These are phyloP conservation scores for Hypomyces perniciosus DNA, from an alignment of 2,329 filamentous ascomycete species.

Conservation along the genomic window DNA sequence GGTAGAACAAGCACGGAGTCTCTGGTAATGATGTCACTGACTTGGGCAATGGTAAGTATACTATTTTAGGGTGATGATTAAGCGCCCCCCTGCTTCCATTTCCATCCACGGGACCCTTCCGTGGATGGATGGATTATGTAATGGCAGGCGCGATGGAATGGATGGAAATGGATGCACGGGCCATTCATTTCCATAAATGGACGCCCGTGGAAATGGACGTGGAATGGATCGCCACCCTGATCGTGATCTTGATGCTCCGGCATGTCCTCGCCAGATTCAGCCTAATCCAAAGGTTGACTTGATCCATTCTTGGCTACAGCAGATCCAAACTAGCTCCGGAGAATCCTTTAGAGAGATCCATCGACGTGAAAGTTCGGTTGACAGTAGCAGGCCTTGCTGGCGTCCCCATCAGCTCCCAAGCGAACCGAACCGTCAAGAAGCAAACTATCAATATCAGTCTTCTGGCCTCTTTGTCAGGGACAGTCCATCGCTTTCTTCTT, in stretches of 20 bases:
- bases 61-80: too few species aligned
- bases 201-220: too few species aligned
- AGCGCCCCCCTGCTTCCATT: too few species aligned
- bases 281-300: neutral
- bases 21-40: too few species aligned
- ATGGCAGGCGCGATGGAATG: too few species aligned
- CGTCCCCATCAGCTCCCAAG: conserved; percentile 5
- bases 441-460: conserved; percentile 1
- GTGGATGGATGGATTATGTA: too few species aligned
- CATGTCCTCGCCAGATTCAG: neutral
- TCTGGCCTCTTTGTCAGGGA: conserved; percentile 7
- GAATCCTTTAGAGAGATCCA: neutral
- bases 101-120: too few species aligned
- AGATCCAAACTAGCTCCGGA: conserved; percentile 3
- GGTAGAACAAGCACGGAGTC: too few species aligned
- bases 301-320: conserved; percentile 9
- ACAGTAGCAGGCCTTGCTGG: neutral
- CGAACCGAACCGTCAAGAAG: neutral
- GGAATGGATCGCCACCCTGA: too few species aligned
- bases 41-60: too few species aligned
- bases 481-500: neutral
- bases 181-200: too few species aligned
- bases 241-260: neutral
- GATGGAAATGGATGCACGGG: too few species aligned
- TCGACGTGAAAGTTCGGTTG: neutral